Base-by-base conservation (phyloP, 192 early-diverging fungal genomes). In the Phycomyces nitens region DNA sequence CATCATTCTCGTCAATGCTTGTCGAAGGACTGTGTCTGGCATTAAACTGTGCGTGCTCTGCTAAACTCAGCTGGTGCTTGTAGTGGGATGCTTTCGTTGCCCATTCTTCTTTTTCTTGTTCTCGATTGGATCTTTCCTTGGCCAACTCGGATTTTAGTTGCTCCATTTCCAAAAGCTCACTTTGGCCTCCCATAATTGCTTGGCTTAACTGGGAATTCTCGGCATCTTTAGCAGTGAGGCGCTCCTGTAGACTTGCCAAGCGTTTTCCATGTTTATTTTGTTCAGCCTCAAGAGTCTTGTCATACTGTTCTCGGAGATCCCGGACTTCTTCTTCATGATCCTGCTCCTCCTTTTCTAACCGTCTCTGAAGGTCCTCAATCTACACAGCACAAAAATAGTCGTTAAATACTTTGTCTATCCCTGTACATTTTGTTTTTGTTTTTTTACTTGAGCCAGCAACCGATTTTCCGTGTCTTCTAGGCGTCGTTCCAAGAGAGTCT, bases 241-340 rank as follows among this genome's bases (percentile, higher is more conserved):
- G 51, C 14, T 63, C 40, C 40, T 63, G 62, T 4, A 63, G 52
- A 29, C 52, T 26, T n/a, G 40, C 21, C 18, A 63, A 42, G 20
- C 62, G 44, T 27, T 51, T 53, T 41, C 23, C 20, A 18, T 63
- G 51, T 27, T 63, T 63, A 15, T 29, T 54, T 38, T 63, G 34
- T 43, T 63, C 62, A 12, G 50, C 51, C 14, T 63, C 62, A 7
- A 63, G 16, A 8, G 52, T 22, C 0, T 4, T 53, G 10, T 63
- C 53, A 26, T 63, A 39, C 8, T 54, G 52, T 4, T 53, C 11
- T n/a, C 40, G 24, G 20, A 63, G 44, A 9, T 24, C 40, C 41
- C 41, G 27, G 42, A 63, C 52, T 26, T 53, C 23, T 18, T 63
- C 62, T 42, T 54, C 18, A 18, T 42, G 51, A 14, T n/a, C 18